Base-by-base conservation (phyloP, 768 basidiomycete species). In the Auriscalpium orientale region DNA sequence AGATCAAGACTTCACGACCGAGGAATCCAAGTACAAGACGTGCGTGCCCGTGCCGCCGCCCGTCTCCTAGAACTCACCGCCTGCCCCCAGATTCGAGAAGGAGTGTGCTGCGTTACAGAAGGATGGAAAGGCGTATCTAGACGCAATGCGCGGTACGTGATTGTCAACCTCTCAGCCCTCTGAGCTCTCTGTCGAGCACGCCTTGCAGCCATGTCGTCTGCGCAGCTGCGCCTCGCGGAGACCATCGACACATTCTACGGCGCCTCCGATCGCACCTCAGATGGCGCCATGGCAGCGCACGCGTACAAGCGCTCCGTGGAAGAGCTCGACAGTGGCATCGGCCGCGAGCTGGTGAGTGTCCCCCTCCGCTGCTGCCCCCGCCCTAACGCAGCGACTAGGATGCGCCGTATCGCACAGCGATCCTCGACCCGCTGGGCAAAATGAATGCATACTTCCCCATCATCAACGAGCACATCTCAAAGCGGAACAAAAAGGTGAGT, bases 231-330 rank as follows among this genome's bases (percentile, higher is more conserved):
- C 55, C 82, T 98, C 65, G 94, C 94, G 12, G 94, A 97, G 54
- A 95, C 95, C 33, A 80, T 99, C 67, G 90, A 95, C 69, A 76
- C 83, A 8, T 98, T 99, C 76, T 99, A 98, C 70, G 79, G 83
- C 57, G 81, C 93, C 47, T 82, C 90, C 13, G 92, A 93, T 76
- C 80, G 81, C 57, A 74, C 82, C 35, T 91, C 90, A 10, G 91
- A 94, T 60, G 90, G 93, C 46, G 97, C 95, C 9, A 97, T 98
- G 92, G 89, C 95, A 0, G 90, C 91, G 1, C 91, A 98, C 64
- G 90, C 97, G 2, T 99, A 98, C 78, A 95, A 91, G 67, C 82
- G 91, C 37, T 91, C 94, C 0, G 90, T 97, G 8, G 92, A 95
- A 63, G 97, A 99, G 59, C 76, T 98, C 46, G 97, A 99, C 64